phyloP scores from a whole-genome alignment of 2,329 filamentous ascomycete genomes.

The Lojkania enalia region DNA sequence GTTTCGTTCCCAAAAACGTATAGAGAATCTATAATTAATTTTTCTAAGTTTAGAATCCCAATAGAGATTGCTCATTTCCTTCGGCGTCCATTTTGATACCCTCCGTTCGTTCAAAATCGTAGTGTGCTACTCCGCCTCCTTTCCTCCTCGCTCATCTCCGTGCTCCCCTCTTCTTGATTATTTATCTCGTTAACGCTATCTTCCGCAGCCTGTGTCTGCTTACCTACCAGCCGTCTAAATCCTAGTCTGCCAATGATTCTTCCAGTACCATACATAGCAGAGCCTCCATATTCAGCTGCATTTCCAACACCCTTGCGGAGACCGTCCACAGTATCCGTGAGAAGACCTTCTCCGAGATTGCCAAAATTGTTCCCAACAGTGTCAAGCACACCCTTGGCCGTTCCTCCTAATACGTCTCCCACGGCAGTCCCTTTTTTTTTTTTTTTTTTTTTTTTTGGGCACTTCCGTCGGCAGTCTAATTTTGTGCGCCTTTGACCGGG shows the following conservation, averaged over 20 bases:
- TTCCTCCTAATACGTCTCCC: conserved; percentile 15
- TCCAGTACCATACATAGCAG: conserved; percentile 3
- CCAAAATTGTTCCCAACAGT: conserved; percentile 19
- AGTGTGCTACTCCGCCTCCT: not conserved
- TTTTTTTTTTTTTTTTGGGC: conserved; percentile 12
- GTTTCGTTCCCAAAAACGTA: too few relatives aligned
- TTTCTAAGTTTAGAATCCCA: too few relatives aligned
- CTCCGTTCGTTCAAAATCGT: not conserved
- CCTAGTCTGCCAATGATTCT: conserved; percentile 4
- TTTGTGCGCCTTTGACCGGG: conserved; percentile 1
- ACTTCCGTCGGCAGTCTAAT: conserved; percentile 8
- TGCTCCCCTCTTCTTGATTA: not conserved
- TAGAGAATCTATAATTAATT: too few relatives aligned
- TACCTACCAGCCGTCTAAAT: conserved; percentile 2
- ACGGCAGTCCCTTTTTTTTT: conserved; percentile 13
- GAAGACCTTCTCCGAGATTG: conserved; percentile 11
- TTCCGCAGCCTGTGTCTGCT: not conserved
- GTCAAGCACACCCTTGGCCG: conserved; percentile 20
- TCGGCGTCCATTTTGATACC: conserved; percentile 1
- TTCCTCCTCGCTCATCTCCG: not conserved
- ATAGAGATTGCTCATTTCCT: not conserved
- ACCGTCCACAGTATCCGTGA: conserved; percentile 8
- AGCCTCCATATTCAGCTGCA: conserved; percentile 8
- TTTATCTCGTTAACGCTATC: not conserved
- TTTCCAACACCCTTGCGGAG: conserved; percentile 11